These are phyloP conservation scores for Pascua guehoae DNA, from an alignment of 1,284 basidiomycete species.

Conservation along the genomic window DNA sequence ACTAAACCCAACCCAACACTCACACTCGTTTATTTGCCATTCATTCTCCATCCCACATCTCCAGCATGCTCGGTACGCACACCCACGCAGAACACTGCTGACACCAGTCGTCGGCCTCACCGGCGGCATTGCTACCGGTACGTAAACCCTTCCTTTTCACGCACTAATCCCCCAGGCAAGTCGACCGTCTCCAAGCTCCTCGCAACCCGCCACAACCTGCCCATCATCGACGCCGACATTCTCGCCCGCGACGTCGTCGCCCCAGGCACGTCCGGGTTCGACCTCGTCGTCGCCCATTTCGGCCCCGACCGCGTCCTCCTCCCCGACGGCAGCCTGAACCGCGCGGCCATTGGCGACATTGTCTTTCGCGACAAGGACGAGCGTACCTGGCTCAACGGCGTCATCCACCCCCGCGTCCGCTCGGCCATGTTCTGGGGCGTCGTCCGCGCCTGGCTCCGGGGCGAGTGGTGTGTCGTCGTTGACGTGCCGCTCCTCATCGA, in stretches of 20 bases:
- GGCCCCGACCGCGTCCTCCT: constrained; percentile 63
- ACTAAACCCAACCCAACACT: too few species aligned
- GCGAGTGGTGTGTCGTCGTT: constrained; percentile 73
- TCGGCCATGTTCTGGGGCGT: constrained; percentile 69
- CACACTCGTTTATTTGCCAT: too few species aligned
- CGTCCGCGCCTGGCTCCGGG: constrained; percentile 68
- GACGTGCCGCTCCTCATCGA: constrained; percentile 95
- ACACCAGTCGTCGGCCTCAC: constrained; percentile 79
- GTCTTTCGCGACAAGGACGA: constrained; percentile 76
- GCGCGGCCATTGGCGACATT: constrained; percentile 76
- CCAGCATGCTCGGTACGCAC: constrained; percentile 5
- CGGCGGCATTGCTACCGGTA: constrained; percentile 90
- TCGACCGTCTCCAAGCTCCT: constrained; percentile 82
- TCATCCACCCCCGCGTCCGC: constrained; percentile 86
- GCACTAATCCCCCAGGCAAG: constrained; percentile 54
- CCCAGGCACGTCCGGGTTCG: constrained; percentile 74
- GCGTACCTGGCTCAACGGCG: constrained; percentile 71
- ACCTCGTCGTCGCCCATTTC: constrained; percentile 66
- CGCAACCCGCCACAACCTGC: constrained; percentile 57
- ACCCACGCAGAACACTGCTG: not conserved
- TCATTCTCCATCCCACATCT: too few species aligned
- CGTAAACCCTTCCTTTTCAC: constrained; percentile 10
- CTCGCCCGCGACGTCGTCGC: constrained; percentile 83
- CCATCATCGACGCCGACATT: constrained; percentile 87
- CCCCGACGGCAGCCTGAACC: constrained; percentile 69